Conservation (phyloP, 345 rosid genomes). For the Gossypium raimondii region DNA sequence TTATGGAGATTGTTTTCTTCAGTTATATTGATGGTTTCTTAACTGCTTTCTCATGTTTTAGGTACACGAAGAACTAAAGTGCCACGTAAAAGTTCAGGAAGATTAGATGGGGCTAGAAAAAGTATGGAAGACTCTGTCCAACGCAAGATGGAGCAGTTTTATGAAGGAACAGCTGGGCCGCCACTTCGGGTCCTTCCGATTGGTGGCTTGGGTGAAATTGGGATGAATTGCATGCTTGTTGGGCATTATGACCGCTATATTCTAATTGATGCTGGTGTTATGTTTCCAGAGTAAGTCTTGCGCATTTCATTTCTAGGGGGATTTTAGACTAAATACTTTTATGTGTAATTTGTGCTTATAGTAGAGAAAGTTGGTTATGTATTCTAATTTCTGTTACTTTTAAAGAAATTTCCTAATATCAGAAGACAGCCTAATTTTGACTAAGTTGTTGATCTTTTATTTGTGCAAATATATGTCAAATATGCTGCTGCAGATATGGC, state of each 20-base stretch:
- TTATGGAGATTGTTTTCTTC: background rate
- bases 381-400: background rate
- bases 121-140: constrained; percentile 96
- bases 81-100: constrained; percentile 49
- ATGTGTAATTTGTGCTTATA: constrained; percentile 11
- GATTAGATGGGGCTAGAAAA: constrained; percentile 76
- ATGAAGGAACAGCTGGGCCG: constrained; percentile 88
- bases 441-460: background rate
- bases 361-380: background rate
- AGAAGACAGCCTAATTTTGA: background rate
- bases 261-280: constrained; percentile 86
- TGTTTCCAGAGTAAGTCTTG: constrained; percentile 96
- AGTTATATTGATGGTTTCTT: background rate
- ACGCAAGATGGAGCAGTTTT: constrained; percentile 95
- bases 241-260: constrained; percentile 93
- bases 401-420: constrained; percentile 11
- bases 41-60: constrained; percentile 10
- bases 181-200: constrained; percentile 94
- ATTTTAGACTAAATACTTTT: constrained; percentile 10
- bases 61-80: constrained; percentile 44
- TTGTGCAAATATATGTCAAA: background rate
- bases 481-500: constrained; percentile 2
- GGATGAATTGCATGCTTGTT: constrained; percentile 99
- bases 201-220: constrained; percentile 98
- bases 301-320: background rate